Conservation (phyloP, 139 green algal genomes). For the Chlamydomonas schloesseri region DNA sequence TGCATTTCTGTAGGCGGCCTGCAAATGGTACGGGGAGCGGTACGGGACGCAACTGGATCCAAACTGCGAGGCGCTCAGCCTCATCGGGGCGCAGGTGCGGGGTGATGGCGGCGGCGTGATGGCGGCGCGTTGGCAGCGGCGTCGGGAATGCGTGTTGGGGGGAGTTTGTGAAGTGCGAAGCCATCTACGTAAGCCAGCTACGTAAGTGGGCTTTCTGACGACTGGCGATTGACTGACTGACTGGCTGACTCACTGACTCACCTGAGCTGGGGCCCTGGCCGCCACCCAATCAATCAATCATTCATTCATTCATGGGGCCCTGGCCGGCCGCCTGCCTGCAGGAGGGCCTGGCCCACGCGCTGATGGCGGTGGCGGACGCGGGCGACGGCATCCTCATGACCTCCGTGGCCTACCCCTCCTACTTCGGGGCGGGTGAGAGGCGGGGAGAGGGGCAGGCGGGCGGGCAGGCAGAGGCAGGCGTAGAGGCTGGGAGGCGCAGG, state of each 20-base stretch:
- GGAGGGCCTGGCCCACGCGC: slow-evolving; percentile 58
- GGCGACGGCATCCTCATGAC: slow-evolving; percentile 60
- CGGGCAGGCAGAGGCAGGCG: not conserved
- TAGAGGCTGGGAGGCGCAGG: not conserved
- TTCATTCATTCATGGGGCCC: too few relatives aligned
- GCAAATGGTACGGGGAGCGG: slow-evolving; percentile 29
- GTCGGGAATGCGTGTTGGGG: too few relatives aligned
- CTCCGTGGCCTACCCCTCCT: slow-evolving; percentile 59
- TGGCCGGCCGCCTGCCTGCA: too few relatives aligned
- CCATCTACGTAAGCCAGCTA: too few relatives aligned
- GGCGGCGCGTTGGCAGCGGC: too few relatives aligned
- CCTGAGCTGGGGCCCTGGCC: too few relatives aligned
- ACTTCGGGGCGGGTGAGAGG: slow-evolving; percentile 58
- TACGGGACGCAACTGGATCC: slow-evolving; percentile 55
- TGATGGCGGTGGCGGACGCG: slow-evolving; percentile 60
- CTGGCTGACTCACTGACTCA: too few relatives aligned
- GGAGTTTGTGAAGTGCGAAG: too few relatives aligned
- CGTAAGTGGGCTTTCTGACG: too few relatives aligned
- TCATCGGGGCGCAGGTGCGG: slow-evolving; percentile 51
- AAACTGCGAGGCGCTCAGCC: slow-evolving; percentile 49
- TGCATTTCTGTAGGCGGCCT: slow-evolving; percentile 21
- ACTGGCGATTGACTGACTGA: too few relatives aligned
- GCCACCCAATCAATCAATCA: too few relatives aligned
- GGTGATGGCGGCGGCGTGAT: too few relatives aligned
- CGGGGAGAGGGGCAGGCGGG: not conserved